A percentile compares a stretch with the other conserved stretches of the same genome.
These are phyloP conservation scores for Trametes sanguinea DNA, from an alignment of 768 basidiomycete species.

Conservation along the genomic window DNA sequence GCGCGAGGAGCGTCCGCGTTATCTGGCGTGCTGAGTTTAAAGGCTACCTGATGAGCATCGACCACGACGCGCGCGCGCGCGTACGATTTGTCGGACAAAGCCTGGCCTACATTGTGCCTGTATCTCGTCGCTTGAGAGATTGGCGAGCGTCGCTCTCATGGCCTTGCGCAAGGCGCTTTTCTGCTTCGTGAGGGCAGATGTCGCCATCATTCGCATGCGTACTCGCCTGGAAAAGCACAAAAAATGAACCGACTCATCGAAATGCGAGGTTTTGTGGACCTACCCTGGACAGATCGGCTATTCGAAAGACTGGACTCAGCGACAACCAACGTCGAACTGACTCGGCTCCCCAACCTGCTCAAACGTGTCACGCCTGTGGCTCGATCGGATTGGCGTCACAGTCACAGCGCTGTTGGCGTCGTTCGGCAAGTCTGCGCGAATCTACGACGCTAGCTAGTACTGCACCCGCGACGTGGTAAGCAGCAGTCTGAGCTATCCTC, in stretches of 20 bases:
- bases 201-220: constrained; percentile 11
- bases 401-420: constrained; percentile 13
- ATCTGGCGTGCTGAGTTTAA: constrained; percentile 45
- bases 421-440: not conserved
- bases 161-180: constrained; percentile 59
- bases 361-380: constrained; percentile 13
- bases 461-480: not conserved
- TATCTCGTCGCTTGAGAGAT: constrained; percentile 45
- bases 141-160: constrained; percentile 46
- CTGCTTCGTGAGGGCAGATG: constrained; percentile 42
- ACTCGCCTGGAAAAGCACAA: not conserved
- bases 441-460: not conserved
- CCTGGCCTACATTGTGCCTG: constrained; percentile 59
- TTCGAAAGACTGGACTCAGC: not conserved
- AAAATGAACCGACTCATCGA: not conserved
- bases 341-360: not conserved
- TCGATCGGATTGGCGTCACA: constrained; percentile 17
- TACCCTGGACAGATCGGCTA: not conserved
- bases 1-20: constrained; percentile 46
- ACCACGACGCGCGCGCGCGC: not conserved
- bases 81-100: constrained; percentile 15
- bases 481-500: no score
- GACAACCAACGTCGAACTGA: not conserved
- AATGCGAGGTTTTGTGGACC: no score
- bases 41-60: constrained; percentile 23